Evolutionary conservation across 2,329 filamentous ascomycete species (phyloP).

Genomic region (Penicillium sp.): DNA sequence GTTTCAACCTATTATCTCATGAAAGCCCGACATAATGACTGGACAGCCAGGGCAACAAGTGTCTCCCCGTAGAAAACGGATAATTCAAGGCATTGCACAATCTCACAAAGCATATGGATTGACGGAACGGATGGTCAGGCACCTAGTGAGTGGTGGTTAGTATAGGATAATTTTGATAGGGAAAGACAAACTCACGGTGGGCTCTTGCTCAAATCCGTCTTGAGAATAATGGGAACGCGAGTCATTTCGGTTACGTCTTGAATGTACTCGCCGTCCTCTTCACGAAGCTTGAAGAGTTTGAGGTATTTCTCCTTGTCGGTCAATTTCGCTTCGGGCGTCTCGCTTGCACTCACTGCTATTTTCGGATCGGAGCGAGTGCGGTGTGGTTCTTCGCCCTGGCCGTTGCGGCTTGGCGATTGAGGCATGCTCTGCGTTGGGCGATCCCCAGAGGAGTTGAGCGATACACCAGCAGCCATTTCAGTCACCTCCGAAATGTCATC

Average conservation of each 20-base stretch:
- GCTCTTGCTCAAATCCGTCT: slow-evolving; percentile 97
- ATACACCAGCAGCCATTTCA: slow-evolving; percentile 89
- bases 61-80: not conserved
- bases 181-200: slow-evolving; percentile 75
- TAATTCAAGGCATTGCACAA: slow-evolving; percentile 19
- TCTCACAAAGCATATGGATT: slow-evolving; percentile 48
- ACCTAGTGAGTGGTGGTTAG: slow-evolving; percentile 32
- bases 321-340: slow-evolving; percentile 73
- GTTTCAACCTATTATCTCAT: not conserved
- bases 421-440: slow-evolving; percentile 94
- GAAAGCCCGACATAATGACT: not conserved
- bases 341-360: slow-evolving; percentile 63
- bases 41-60: not conserved
- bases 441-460: slow-evolving; percentile 65
- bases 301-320: slow-evolving; percentile 96
- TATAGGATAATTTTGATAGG: slow-evolving; percentile 1
- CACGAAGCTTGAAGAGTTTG: slow-evolving; percentile 80
- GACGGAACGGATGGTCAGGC: slow-evolving; percentile 49
- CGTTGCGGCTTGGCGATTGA: slow-evolving; percentile 76
- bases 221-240: slow-evolving; percentile 92
- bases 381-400: slow-evolving; percentile 62
- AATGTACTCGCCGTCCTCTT: slow-evolving; percentile 93
- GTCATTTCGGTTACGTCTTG: slow-evolving; percentile 99
- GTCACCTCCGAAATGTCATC: slow-evolving; percentile 83
- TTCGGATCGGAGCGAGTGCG: slow-evolving; percentile 93